Base-by-base conservation (phyloP, 2,329 filamentous ascomycete genomes). In the Emmonsiellopsis sp. region DNA sequence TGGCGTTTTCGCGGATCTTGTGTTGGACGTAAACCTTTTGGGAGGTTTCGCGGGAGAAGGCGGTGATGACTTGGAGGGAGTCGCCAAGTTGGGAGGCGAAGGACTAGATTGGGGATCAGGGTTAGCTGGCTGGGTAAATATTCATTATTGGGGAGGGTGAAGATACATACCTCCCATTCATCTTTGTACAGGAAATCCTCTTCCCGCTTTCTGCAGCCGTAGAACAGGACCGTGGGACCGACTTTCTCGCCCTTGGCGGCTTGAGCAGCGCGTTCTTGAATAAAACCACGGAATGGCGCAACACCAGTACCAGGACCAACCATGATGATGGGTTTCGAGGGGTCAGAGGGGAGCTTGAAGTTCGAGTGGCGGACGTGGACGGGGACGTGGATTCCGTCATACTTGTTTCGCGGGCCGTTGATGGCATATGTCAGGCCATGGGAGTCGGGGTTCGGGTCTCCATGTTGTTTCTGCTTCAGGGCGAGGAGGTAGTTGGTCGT, bases 21-120 rank as follows among this genome's bases (percentile, higher is more conserved):
- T 98, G 90, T 74, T 98, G 93, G 21, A 98, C 93, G 67, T 98
- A 98, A 39, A 98, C 88, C 75, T 98, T 98, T 71, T 93, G 80
- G 43, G 84, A 70, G 0, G 81, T 78, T 58, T 96, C 88, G 60
- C 93, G 84, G n/a, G 93, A 98, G 73, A 98, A 98, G 42, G 93
- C 93, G 11, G 87, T 94, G 69, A 96, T 81, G 60, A 98, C 77
- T 69, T 91, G 86, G 64, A 98, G 93, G 45, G 86, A 87, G 72
- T 95, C 89, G 56, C 91, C 91, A 44, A 98, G 81, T 53, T 79
- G 81, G 62, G 89, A 77, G 71, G 90, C 85, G 74, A 88, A 94
- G 74, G 21, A 27, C 21, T 17, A 14, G n/a, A 34, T 14, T 14
- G 32, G 45, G 43, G 27, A n/a, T 14, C 43, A 32, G 37, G 40